These are phyloP conservation scores for Acacia crassicarpa DNA, from an alignment of 306 rosid species.

Conservation along the genomic window DNA sequence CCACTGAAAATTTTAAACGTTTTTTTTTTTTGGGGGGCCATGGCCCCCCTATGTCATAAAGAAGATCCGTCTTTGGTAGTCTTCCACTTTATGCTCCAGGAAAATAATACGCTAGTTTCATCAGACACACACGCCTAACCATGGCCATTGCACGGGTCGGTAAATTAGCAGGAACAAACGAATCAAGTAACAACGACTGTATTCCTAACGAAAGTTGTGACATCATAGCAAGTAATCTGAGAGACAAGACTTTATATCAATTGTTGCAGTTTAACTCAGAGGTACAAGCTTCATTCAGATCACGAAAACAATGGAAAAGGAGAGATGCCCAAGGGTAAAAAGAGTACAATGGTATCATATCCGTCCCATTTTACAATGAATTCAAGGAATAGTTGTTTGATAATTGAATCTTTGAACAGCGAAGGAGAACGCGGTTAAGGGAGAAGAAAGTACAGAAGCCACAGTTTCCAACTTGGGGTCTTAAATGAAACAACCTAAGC, in stretches of 20 bases:
- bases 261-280: background rate
- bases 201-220: background rate
- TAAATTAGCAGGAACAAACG: background rate
- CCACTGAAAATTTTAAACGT: no score
- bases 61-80: no score
- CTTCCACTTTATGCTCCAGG: no score
- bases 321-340: background rate
- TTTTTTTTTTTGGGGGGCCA: no score
- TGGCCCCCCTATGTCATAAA: no score
- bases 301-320: background rate
- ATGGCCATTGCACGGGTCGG: no score
- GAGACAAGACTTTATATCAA: background rate
- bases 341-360: background rate
- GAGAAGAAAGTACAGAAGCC: background rate
- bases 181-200: background rate
- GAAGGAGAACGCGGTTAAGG: background rate
- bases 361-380: background rate
- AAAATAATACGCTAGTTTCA: no score
- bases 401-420: background rate
- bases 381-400: background rate
- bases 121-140: no score
- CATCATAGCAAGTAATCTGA: background rate
- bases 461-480: background rate
- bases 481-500: background rate
- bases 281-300: background rate